Base-by-base conservation (phyloP, 768 basidiomycete genomes). In the Galerina marginata region DNA sequence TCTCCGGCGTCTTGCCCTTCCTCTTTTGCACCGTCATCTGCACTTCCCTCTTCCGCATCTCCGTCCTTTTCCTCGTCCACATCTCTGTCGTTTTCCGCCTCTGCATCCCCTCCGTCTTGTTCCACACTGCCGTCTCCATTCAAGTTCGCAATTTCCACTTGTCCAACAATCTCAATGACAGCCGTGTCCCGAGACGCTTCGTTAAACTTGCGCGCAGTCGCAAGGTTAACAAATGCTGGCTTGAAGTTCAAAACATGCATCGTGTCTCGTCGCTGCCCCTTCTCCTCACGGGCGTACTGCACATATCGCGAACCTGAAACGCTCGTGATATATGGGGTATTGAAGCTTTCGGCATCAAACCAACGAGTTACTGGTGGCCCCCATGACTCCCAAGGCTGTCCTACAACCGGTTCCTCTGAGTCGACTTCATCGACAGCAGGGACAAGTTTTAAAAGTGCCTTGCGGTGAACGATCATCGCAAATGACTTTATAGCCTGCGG, bases 341-440 rank as follows among this genome's bases (percentile, higher is more conserved):
- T 23, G 9, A 43, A 10, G 26, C 15, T 7, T 16, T 20, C 5
- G 23, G 37, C 23, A 39, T 26, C 49, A 39, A 58, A 58, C 56
- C 56, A 58, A 20, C 56, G 56, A 6, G 56, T 58, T 29, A 43
- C 48, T 26, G 56, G 56, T 26, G 56, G 56, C 3, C 56, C 56
- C 56, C 56, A 58, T 16, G 47, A 2, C 6, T 58, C 56, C 56
- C 56, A 58, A 43, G 46, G 12, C 38, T 49, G 45, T 33, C 29
- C 29, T 7, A 33, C 29, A 26, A 16, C 38, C 2, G 51, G 51
- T 4, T 9, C 2, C 10, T 40, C 39, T 15, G 51, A 5, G 15
- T 42, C 15, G 14, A 53, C 25, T 37, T 11, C 39, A 15, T 53
- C 39, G 26, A 3, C 12, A 15, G 51, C 1, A 33, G 29, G 51